Evolutionary conservation across 2,329 filamentous ascomycete genomes (phyloP).

Genomic region (Malbranchea zuffiana): DNA sequence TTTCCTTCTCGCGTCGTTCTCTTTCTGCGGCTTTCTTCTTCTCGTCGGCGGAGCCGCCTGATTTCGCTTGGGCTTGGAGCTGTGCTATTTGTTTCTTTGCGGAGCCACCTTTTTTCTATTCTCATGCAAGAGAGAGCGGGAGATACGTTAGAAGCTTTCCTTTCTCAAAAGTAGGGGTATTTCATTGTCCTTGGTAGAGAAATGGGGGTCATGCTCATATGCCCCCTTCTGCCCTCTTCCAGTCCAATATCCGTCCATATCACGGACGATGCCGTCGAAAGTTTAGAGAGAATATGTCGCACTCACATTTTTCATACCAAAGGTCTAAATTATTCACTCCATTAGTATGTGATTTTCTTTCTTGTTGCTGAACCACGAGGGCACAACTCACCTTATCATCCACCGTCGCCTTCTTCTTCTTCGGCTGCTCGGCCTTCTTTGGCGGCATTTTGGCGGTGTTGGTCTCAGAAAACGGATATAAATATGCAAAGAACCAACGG

Average conservation of each 20-base stretch:
- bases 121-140: background rate
- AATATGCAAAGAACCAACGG: no score
- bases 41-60: conserved; percentile 70
- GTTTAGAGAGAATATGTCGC: conserved; percentile 24
- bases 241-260: no score
- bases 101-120: conserved; percentile 73
- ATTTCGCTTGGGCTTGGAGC: conserved; percentile 61
- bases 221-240: no score
- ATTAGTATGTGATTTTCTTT: no score
- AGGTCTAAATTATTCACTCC: conserved; percentile 46
- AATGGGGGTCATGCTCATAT: conserved; percentile 11
- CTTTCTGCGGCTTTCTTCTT: conserved; percentile 65
- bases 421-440: conserved; percentile 32
- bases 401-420: conserved; percentile 45
- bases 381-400: conserved; percentile 81
- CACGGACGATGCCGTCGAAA: conserved; percentile 6
- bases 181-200: no score
- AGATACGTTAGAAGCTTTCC: background rate
- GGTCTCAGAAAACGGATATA: no score
- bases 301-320: conserved; percentile 89
- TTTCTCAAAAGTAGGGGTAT: background rate
- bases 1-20: conserved; percentile 65
- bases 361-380: no score
- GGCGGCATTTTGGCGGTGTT: conserved; percentile 35
- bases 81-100: conserved; percentile 87